phyloP scores from a whole-genome alignment of 805 yeast species.

The Yamadazyma laniorum region DNA sequence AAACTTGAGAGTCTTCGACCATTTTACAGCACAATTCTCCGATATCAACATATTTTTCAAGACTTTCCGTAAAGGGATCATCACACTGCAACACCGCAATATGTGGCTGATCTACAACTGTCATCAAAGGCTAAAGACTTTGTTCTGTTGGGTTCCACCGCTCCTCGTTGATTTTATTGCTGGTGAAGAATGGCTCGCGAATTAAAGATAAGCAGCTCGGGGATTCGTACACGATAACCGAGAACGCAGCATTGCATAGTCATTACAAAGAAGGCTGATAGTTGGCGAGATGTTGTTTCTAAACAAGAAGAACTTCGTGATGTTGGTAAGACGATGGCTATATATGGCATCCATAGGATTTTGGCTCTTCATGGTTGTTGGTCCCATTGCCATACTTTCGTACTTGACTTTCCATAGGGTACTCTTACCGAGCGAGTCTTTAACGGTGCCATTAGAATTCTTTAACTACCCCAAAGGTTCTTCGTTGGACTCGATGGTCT shows the following conservation, averaged over 20 bases:
- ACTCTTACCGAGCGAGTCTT: conserved; percentile 27
- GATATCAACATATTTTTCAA: conserved; percentile 47
- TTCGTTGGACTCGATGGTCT: neutral
- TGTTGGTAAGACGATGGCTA: conserved; percentile 19
- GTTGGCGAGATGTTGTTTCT: conserved; percentile 8
- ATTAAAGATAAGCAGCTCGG: too few species aligned
- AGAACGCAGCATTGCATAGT: too few species aligned
- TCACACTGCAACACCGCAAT: conserved; percentile 44
- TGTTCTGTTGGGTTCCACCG: too few species aligned
- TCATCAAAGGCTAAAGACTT: too few species aligned
- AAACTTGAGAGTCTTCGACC: conserved; percentile 18
- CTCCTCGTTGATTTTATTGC: too few species aligned
- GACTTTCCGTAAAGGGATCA: conserved; percentile 28
- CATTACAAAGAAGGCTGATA: too few species aligned
- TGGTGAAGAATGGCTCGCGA: too few species aligned
- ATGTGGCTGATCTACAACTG: too few species aligned
- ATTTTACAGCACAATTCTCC: conserved; percentile 46
- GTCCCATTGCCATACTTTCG: conserved; percentile 36
- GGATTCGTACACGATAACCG: too few species aligned
- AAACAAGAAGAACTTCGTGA: conserved; percentile 5
- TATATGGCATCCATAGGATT: conserved; percentile 19
- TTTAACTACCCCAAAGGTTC: neutral
- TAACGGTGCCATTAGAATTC: conserved; percentile 15
- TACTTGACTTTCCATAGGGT: conserved; percentile 34
- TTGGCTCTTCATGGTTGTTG: conserved; percentile 26